phyloP scores from a whole-genome alignment of 441 rosid species.

The Eutrema salsugineum region DNA sequence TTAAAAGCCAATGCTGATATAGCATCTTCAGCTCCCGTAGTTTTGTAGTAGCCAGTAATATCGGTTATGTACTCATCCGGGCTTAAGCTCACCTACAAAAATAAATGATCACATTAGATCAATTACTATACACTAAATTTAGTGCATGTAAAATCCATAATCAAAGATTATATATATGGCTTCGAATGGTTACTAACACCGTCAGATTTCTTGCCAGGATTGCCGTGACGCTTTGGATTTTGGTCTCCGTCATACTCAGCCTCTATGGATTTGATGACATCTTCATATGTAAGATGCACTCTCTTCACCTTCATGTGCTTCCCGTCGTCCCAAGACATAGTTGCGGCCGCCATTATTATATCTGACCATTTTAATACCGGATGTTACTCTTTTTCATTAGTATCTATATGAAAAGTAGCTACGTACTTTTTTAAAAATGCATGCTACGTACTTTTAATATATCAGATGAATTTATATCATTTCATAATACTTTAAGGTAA shows the following conservation, averaged over 20 bases:
- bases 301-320: constrained; percentile 32
- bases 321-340: constrained; percentile 35
- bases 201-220: constrained; percentile 26
- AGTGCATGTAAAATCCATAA: not conserved
- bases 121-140: not conserved
- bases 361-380: not conserved
- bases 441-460: not conserved
- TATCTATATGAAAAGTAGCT: not conserved
- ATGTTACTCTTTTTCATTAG: not conserved
- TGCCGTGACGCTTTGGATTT: constrained; percentile 19
- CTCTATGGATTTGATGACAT: constrained; percentile 31
- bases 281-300: constrained; percentile 29
- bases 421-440: not conserved
- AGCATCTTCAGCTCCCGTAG: constrained; percentile 21
- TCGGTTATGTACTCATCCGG: constrained; percentile 34
- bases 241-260: constrained; percentile 23
- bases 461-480: not conserved
- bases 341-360: constrained; percentile 28
- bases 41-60: constrained; percentile 28
- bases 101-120: not conserved
- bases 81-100: constrained; percentile 20
- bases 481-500: not conserved
- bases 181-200: not conserved
- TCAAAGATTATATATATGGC: too few species aligned
- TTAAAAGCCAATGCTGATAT: constrained; percentile 30